These are phyloP conservation scores for Tuber brumale DNA, from an alignment of 495 filamentous ascomycete species.

Conservation along the genomic window DNA sequence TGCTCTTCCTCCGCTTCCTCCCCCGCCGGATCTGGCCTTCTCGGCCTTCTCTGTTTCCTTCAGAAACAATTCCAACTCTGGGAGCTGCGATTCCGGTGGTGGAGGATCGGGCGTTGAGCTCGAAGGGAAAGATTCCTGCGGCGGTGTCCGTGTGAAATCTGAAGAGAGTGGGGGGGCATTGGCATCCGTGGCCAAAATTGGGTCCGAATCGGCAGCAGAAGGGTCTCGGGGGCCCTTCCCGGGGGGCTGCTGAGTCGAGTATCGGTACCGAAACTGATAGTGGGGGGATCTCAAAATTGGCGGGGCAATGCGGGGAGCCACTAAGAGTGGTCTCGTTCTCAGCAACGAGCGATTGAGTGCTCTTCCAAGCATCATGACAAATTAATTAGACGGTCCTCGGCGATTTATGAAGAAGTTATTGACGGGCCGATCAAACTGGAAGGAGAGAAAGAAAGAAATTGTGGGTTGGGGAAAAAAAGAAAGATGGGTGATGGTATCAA, in stretches of 20 bases:
- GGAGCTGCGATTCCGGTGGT: background rate
- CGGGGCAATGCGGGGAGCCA: constrained; percentile 20
- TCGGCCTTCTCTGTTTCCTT: background rate
- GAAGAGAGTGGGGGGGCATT: constrained; percentile 8
- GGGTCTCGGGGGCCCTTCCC: constrained; percentile 14
- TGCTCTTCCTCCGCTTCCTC: background rate
- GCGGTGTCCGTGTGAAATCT: constrained; percentile 2
- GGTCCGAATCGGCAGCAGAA: constrained; percentile 10
- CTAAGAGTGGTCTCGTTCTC: constrained; percentile 11
- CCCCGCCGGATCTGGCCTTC: background rate
- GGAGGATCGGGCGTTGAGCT: constrained; percentile 3
- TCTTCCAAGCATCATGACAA: constrained; percentile 22
- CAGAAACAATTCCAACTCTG: background rate
- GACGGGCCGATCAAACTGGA: background rate
- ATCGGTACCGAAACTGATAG: background rate
- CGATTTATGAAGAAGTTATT: background rate
- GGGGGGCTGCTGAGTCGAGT: constrained; percentile 5
- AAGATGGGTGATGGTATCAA: background rate
- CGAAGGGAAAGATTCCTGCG: constrained; percentile 6
- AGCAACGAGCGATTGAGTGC: constrained; percentile 29
- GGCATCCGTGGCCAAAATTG: constrained; percentile 11
- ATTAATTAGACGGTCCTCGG: background rate
- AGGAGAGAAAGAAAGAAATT: background rate
- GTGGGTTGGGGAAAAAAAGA: background rate
- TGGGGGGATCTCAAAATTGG: constrained; percentile 8